Base-by-base conservation (phyloP, 2,329 filamentous ascomycete genomes). In the Sporothrix variecibatus region DNA sequence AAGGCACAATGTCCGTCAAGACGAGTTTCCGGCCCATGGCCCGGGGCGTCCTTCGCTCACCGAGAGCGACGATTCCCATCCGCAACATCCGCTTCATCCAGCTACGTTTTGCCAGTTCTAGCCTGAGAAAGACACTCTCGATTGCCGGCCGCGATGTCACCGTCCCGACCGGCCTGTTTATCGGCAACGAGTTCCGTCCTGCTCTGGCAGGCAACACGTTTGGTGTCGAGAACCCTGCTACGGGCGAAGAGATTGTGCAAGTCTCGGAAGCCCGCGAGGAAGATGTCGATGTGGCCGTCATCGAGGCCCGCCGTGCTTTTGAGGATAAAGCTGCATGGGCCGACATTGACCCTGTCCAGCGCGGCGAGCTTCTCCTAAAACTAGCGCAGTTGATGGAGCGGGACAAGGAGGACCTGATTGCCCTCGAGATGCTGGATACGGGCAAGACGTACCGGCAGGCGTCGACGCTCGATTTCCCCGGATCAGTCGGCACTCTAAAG, bases 291-390 rank as follows among this genome's bases (percentile, higher is more conserved):
- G 91, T 91, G 20, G 92, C 91, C 12, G 92, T 95, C 2, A 91
- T 89, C 78, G 93, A 91, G 80, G 93, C 93, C 3, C 85, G 92
- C 83, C 90, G 89, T 83, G 93, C 93, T 0, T 95, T 94, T 81
- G 88, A 90, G 77, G 85, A 58, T 23, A 58, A 12, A 23, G 26
- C 85, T n/a, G n/a, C n/a, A 69, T 96, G 93, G 93, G 89, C 86
- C 78, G 86, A 87, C 77, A 94, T 89, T 26, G 93, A 90, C 81
- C 85, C 95, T 77, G 86, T 96, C 77, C 85, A 88, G 76, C 87
- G 93, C 76, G 93, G 95, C 86, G 90, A 93, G 85, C 91, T 95
- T 84, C 94, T 95, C 92, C 95, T 96, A 87, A 92, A 92, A 83
- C 94, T 94, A 79, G 92, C 94, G 49, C 87, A 88, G 43, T 85